Conservation (phyloP, 2,329 filamentous ascomycete species). For the Talaromyces funiculosus region DNA sequence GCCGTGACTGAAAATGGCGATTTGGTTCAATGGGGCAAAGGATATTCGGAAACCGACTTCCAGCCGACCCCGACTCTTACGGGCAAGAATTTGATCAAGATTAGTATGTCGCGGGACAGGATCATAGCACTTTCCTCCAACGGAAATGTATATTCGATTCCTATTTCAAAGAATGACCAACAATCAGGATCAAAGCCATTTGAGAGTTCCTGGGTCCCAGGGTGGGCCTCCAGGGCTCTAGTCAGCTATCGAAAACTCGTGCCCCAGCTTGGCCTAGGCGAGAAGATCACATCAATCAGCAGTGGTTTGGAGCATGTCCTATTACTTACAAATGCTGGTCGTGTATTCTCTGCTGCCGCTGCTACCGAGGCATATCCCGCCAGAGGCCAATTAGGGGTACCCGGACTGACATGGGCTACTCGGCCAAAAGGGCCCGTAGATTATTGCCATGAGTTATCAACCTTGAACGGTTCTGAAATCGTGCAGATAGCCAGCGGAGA, state of each 20-base stretch:
- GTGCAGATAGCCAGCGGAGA: conserved; percentile 76
- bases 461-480: conserved; percentile 65
- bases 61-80: conserved; percentile 66
- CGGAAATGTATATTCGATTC: conserved; percentile 79
- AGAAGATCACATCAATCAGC: conserved; percentile 67
- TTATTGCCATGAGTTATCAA: conserved; percentile 70
- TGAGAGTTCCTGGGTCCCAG: conserved; percentile 67
- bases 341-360: conserved; percentile 82
- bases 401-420: conserved; percentile 73
- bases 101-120: conserved; percentile 74
- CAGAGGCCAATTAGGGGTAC: conserved; percentile 80
- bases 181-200: conserved; percentile 55
- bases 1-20: conserved; percentile 85
- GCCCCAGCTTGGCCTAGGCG: conserved; percentile 62
- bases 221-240: conserved; percentile 56
- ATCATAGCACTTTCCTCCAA: conserved; percentile 70
- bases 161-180: conserved; percentile 69
- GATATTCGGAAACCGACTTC: conserved; percentile 60
- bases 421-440: conserved; percentile 74
- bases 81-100: conserved; percentile 72
- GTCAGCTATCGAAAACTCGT: conserved; percentile 70
- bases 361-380: conserved; percentile 72
- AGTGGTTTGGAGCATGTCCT: conserved; percentile 82
- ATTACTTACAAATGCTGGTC: conserved; percentile 75
- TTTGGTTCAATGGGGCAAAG: conserved; percentile 83